A percentile compares a stretch with the other conserved stretches of the same genome.
Conservation (phyloP, 495 filamentous ascomycete species). For the Trichoderma gamsii region DNA sequence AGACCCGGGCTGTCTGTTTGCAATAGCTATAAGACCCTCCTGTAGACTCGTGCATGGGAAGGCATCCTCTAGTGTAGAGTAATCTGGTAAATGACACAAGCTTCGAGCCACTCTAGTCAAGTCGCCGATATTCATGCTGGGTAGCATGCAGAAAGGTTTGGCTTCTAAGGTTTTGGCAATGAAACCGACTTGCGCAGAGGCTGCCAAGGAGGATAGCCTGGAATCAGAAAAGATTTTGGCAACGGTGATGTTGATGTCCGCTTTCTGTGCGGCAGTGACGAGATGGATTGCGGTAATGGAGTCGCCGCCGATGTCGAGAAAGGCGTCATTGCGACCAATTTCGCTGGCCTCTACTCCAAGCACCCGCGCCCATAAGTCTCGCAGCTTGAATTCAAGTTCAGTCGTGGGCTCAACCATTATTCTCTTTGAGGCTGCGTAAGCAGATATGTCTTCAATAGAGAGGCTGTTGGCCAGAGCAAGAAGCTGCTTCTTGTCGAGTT, state of each 20-base stretch:
- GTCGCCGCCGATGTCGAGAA: conserved; percentile 35
- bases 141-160: not conserved
- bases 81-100: too few relatives aligned
- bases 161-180: not conserved
- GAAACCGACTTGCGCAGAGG: not conserved
- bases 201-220: not conserved
- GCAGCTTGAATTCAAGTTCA: too few relatives aligned
- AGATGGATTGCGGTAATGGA: conserved; percentile 12
- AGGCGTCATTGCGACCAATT: conserved; percentile 45
- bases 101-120: too few relatives aligned
- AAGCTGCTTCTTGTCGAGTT: conserved; percentile 18
- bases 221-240: conserved; percentile 38
- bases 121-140: too few relatives aligned
- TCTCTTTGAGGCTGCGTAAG: too few relatives aligned
- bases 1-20: conserved; percentile 33
- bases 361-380: too few relatives aligned
- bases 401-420: too few relatives aligned
- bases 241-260: not conserved
- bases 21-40: conserved; percentile 46
- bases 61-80: not conserved
- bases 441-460: too few relatives aligned
- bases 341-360: too few relatives aligned
- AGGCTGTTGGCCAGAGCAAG: too few relatives aligned
- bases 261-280: not conserved
- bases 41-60: conserved; percentile 50